phyloP scores from a whole-genome alignment of 2,329 filamentous ascomycete species.

The Hirsutella minnesotensis region DNA sequence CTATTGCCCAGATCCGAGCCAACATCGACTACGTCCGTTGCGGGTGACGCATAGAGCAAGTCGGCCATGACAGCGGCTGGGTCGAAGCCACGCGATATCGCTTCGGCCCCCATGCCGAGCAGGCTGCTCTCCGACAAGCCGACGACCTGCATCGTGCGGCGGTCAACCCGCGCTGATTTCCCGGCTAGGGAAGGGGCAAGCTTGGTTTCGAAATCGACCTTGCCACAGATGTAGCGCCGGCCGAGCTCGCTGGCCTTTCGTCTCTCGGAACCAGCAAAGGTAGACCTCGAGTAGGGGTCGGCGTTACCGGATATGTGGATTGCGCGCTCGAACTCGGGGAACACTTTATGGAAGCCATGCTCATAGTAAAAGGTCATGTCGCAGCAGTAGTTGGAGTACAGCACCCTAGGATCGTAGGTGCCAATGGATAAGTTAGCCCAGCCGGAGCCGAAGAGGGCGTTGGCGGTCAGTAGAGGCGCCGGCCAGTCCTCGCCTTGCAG shows the following conservation, averaged over 20 bases:
- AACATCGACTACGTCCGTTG: slow-evolving; percentile 11
- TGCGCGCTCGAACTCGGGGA: slow-evolving; percentile 9
- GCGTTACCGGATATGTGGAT: slow-evolving; percentile 6
- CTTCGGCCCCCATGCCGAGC: slow-evolving; percentile 10
- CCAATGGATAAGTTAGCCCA: slow-evolving; percentile 9
- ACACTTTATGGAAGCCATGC: slow-evolving; percentile 11
- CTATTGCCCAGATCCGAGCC: slow-evolving; percentile 10
- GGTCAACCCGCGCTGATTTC: slow-evolving; percentile 6
- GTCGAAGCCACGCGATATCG: slow-evolving; percentile 9
- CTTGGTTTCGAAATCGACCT: slow-evolving; percentile 5
- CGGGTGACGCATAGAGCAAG: slow-evolving; percentile 10
- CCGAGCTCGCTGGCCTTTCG: slow-evolving; percentile 7
- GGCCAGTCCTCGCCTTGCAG: not conserved
- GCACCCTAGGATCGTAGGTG: slow-evolving; percentile 7
- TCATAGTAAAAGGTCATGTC: slow-evolving; percentile 13
- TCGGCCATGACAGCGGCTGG: slow-evolving; percentile 9
- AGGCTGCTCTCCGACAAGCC: slow-evolving; percentile 10
- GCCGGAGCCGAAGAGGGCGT: slow-evolving; percentile 10
- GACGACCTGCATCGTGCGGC: slow-evolving; percentile 8
- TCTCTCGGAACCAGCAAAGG: slow-evolving; percentile 8
- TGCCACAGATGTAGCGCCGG: slow-evolving; percentile 8
- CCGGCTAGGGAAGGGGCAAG: not conserved
- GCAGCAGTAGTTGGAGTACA: slow-evolving; percentile 12
- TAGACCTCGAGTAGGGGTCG: too few species aligned
- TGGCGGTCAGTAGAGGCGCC: slow-evolving; percentile 6